Base-by-base conservation (phyloP, 257 asterid genomes). In the Fraxinus quadrangulata region DNA sequence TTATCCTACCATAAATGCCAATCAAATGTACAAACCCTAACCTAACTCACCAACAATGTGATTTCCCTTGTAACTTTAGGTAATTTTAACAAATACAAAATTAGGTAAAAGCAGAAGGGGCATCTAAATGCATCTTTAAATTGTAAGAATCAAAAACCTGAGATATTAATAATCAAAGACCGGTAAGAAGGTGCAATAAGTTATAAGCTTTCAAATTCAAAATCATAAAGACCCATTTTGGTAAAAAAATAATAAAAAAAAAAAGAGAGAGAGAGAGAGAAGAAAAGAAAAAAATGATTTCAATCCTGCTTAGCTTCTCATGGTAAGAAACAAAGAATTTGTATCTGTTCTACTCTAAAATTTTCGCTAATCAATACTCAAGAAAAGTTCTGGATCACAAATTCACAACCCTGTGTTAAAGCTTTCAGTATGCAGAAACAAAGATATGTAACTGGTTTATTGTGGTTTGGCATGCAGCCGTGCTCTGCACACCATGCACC, bases 291-390 rank as follows among this genome's bases (percentile, higher is more conserved):
- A 33, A 33, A 47, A 23, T 45, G 23, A 23, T 75, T 34, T 14
- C 71, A 47, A 39, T 80, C 28, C 69, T 69, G 34, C 54, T 56
- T 39, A 71, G 42, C 28, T 39, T 65, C 31, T 71, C 75, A 67
- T 74, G 23, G 51, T 49, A 65, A 56, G 30, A 68, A 45, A 79
- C 7, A 28, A 45, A 30, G 17, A 42, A 42, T 12, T 42, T 42
- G 51, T 3, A 74, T 75, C 31, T 28, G 36, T 70, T 67, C 73
- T 47, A 47, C n/a, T 13, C 34, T 63, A 72, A 67, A 23, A 11
- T 34, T 36, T 69, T n/a, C 30, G 28, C 30, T 12, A 19, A 24
- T 16, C 26, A 31, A 26, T 54, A n/a, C 59, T 47, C 7, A 1
- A 47, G 21, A 47, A 74, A 12, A 54, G 30, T 33, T 61, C 36